Base-by-base conservation (phyloP, 1,284 basidiomycete species). In the Cryptococcus hybrid region DNA sequence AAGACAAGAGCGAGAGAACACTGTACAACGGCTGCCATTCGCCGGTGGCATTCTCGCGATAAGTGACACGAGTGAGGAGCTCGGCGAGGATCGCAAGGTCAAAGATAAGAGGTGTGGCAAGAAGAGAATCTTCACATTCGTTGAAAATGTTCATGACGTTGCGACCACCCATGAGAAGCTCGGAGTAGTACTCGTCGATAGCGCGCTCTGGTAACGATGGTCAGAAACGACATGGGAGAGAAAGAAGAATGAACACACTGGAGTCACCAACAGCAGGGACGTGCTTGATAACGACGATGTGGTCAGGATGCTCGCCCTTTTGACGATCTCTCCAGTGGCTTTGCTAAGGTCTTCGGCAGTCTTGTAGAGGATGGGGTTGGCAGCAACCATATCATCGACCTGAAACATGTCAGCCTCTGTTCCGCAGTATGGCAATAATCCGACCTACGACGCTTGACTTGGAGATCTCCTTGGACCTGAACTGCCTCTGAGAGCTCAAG, bases 141-240 rank as follows among this genome's bases (percentile, higher is more conserved):
- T 95, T 95, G 85, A 93, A 95, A 79, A 95, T 93, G 80, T 90
- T 77, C 71, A 76, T 71, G 59, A 76, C 70, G 68, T 75, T 75
- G 60, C 81, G 76, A 13, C 83, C 83, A 46, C 83, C 83, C 81
- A 84, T 83, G 70, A 81, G 77, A 51, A 85, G 80, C 77, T 98
- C 95, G 12, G 90, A 94, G 79, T 93, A 94, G 82, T 98, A 98
- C 83, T 98, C 95, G 80, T 98, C 95, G 82, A 99, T 93, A 47
- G 95, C 95, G 55, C 92, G 85, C 64, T 76, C 68, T 68, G 57
- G 7, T 9, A 11, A 9, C 5, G 34, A 35, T 2, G 24, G 38
- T 58, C 38, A 60, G 49, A 39, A 24, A 40, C 36, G 36, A 12
- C 7, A 44, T 51, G 36, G 2, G 39, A 48, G 24, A 11, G 42